Conservation (phyloP, 1,284 basidiomycete genomes). For the Sporisorium exsertum region DNA sequence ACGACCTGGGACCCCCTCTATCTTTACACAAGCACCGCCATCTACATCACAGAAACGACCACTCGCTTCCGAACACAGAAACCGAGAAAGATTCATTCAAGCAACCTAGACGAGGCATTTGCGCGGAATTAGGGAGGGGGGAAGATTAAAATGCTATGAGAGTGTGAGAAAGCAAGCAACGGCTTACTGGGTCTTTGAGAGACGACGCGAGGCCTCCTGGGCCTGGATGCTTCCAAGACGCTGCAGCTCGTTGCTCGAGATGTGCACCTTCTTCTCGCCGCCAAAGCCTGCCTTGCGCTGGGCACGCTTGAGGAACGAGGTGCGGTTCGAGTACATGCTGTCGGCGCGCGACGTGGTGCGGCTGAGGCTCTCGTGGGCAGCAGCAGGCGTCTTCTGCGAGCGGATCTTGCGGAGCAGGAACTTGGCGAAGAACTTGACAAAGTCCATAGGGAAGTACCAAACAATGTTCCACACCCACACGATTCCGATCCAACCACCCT, state of each 20-base stretch:
- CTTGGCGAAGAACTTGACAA: slow-evolving; percentile 94
- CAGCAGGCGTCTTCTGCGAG: slow-evolving; percentile 70
- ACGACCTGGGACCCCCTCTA: background rate
- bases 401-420: slow-evolving; percentile 71
- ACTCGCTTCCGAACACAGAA: background rate
- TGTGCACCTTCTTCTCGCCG: slow-evolving; percentile 76
- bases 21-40: too few relatives aligned
- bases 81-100: slow-evolving; percentile 5
- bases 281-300: slow-evolving; percentile 86
- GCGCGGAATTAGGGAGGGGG: background rate
- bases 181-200: slow-evolving; percentile 74
- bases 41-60: background rate
- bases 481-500: slow-evolving; percentile 89
- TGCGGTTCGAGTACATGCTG: slow-evolving; percentile 92
- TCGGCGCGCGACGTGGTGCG: slow-evolving; percentile 92
- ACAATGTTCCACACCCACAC: slow-evolving; percentile 84
- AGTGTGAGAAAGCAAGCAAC: background rate
- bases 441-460: slow-evolving; percentile 94
- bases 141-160: slow-evolving; percentile 5
- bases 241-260: slow-evolving; percentile 79
- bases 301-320: slow-evolving; percentile 86
- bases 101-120: slow-evolving; percentile 3
- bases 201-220: slow-evolving; percentile 78
- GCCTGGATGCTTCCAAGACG: slow-evolving; percentile 87
- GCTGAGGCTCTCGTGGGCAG: slow-evolving; percentile 77